Conservation (phyloP, 192 early-diverging fungal species). For the Backusella luteola region DNA sequence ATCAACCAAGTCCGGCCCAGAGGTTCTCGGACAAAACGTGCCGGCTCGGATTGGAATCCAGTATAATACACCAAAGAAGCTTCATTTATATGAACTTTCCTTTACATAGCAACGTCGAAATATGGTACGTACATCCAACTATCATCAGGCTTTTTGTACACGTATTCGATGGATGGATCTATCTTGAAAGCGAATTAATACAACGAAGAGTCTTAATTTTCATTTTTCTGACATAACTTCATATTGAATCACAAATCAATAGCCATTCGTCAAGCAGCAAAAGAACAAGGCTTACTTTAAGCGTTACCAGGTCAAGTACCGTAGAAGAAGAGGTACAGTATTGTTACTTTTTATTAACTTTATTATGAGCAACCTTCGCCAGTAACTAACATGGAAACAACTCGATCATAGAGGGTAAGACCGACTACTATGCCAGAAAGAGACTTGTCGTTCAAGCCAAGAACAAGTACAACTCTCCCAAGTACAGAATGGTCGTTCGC, state of each 20-base stretch:
- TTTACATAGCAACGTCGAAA: constrained; percentile 24
- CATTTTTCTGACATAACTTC: neutral
- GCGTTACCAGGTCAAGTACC: constrained; percentile 99
- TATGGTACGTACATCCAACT: constrained; percentile 7
- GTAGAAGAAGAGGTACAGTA: constrained; percentile 90
- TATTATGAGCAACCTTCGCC: neutral
- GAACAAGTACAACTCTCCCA: constrained; percentile 99
- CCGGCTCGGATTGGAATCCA: neutral
- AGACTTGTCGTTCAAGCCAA: constrained; percentile 97
- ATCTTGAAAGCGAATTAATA: neutral
- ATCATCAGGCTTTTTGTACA: neutral
- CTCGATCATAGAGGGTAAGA: constrained; percentile 88
- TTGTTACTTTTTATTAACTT: neutral
- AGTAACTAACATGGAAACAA: neutral
- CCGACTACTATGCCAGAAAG: constrained; percentile 99
- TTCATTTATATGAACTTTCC: constrained; percentile 1
- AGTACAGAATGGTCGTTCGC: constrained; percentile 99
- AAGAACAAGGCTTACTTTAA: constrained; percentile 89
- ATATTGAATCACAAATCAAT: constrained; percentile 1
- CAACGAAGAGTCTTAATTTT: neutral
- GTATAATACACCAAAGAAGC: neutral
- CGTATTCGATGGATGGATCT: constrained; percentile 19
- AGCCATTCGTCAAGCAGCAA: constrained; percentile 41
- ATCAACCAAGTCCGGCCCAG: neutral
- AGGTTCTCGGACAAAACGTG: neutral